Conservation (phyloP, 495 filamentous ascomycete genomes). For the Cenococcum geophilum region DNA sequence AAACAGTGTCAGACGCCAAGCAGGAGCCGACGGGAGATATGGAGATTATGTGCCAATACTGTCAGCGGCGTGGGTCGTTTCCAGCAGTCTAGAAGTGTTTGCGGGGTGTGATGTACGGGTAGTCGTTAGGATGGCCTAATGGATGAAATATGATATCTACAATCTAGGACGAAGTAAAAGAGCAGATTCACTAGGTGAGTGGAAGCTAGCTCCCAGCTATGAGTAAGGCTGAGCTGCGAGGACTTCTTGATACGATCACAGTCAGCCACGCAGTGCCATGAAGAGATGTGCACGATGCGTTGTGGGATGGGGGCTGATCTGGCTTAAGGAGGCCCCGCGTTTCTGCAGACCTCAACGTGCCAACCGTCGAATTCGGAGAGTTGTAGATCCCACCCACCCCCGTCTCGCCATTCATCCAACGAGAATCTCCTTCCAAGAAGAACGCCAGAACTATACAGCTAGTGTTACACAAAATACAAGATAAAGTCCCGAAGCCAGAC, state of each 20-base stretch:
- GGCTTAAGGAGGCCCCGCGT: not conserved
- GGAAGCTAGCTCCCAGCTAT: no score
- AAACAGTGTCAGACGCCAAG: not conserved
- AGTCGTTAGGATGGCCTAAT: not conserved
- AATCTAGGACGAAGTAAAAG: not conserved
- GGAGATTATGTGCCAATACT: not conserved
- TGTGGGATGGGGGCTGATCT: not conserved
- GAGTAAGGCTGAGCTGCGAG: not conserved
- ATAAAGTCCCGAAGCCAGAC: no score
- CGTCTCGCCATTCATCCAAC: no score
- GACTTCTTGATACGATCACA: not conserved
- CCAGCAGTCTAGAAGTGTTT: not conserved
- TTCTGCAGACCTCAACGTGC: not conserved
- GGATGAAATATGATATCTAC: not conserved
- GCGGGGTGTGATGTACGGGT: not conserved
- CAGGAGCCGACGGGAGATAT: not conserved
- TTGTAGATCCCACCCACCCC: no score
- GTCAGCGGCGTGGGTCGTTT: not conserved
- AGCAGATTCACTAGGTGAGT: not conserved
- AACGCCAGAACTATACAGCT: no score
- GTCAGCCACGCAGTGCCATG: conserved; percentile 2
- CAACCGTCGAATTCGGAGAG: not conserved
- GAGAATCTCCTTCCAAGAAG: no score
- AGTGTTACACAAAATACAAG: no score
- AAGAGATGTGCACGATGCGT: not conserved